Conservation (phyloP, 352 stramenopile genomes). For the Phytophthora crassamura region DNA sequence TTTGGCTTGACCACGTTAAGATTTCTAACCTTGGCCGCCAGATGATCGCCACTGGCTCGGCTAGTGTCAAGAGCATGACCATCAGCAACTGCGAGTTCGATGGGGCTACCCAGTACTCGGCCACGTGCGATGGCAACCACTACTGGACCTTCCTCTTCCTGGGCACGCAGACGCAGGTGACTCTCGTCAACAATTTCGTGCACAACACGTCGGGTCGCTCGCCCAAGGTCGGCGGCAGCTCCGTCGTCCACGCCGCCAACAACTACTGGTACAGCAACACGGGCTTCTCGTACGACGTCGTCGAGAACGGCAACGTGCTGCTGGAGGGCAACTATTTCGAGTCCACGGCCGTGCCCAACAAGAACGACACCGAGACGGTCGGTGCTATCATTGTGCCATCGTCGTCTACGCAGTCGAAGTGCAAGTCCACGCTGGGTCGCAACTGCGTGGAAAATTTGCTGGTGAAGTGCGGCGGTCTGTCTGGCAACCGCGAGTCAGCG, state of each 20-base stretch:
- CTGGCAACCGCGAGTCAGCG: constrained; percentile 16
- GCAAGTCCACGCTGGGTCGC: constrained; percentile 27
- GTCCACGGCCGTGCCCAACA: constrained; percentile 14
- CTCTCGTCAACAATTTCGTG: constrained; percentile 43
- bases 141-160: constrained; percentile 55
- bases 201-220: constrained; percentile 50
- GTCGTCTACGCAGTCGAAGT: constrained; percentile 3
- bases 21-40: constrained; percentile 45
- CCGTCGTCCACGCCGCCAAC: constrained; percentile 44
- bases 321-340: constrained; percentile 61
- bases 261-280: constrained; percentile 61
- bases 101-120: constrained; percentile 43
- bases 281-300: too few relatives aligned
- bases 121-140: constrained; percentile 58
- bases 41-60: constrained; percentile 42
- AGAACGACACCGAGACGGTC: constrained; percentile 8
- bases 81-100: constrained; percentile 64
- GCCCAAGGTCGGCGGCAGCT: constrained; percentile 36
- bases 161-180: constrained; percentile 33
- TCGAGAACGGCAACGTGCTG: constrained; percentile 43
- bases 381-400: constrained; percentile 14
- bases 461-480: constrained; percentile 16
- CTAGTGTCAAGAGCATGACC: constrained; percentile 45
- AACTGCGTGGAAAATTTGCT: constrained; percentile 31
- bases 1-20: constrained; percentile 64